Base-by-base conservation (phyloP, 192 early-diverging fungal genomes). In the Thoreauomyces humboldtii region DNA sequence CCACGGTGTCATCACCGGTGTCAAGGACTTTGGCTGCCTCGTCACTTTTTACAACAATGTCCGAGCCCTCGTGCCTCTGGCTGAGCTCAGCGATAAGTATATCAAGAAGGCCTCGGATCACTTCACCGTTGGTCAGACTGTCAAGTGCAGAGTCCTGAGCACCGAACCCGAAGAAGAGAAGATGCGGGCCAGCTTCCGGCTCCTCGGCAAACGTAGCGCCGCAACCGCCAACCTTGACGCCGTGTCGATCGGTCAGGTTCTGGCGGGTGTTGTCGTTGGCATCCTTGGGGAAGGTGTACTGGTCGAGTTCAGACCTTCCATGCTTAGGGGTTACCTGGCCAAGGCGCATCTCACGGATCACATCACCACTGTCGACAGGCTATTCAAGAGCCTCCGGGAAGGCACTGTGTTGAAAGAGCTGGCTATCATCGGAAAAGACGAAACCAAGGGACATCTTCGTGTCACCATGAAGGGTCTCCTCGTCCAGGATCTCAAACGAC, bases 31-130 rank as follows among this genome's bases (percentile, higher is more conserved):
- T 35, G 92, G 92, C 41, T 86, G 84, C 52, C 73, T 92, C 36
- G 85, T 95, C 7, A 56, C 64, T 9, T 93, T 96, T 57, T 98
- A 88, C 80, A 86, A 89, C 74, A 77, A 88, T 44, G 69, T 91
- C 7, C 67, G 72, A 46, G 90, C 80, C 1, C 81, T 95, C 61
- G 82, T 80, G 25, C 92, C 89, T n/a, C 76, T 79, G 29, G 54
- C 75, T 11, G 90, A 94, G 65, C 81, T 89, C 31, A 71, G 70
- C 63, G 74, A 77, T 14, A 50, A 54, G 46, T 69, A 54, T 38
- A 56, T 81, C 24, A 35, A 76, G 47, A 78, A 90, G 59, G 79
- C 90, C 6, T 73, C 78, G 25, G 83, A 86, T 34, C 74, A 78
- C 51, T 93, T 93, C 73, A 83, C 81, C 55, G 69, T 81, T 5